A percentile compares a stretch with the other conserved stretches of the same genome.
Evolutionary conservation across 1,284 basidiomycete species (phyloP).

Genomic region (Sporisorium reilianum): DNA sequence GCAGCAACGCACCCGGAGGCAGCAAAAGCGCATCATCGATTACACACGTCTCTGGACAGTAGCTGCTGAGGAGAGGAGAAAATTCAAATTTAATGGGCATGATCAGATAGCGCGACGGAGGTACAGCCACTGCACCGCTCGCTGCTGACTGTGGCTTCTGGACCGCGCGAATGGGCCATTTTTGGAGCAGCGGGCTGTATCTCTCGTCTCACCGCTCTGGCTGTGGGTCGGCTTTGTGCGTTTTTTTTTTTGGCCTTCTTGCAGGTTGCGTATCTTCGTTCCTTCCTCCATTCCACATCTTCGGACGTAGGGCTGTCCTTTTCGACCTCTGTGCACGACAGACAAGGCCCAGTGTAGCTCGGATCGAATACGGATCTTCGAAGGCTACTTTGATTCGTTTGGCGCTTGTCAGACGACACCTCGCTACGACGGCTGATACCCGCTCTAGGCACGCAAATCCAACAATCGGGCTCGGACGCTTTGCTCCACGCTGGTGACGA

Average conservation of each 20-base stretch:
- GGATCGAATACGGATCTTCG: neutral
- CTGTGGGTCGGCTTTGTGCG: conserved; percentile 1
- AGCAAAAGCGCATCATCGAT: conserved; percentile 4
- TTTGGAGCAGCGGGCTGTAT: conserved; percentile 10
- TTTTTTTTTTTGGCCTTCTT: neutral
- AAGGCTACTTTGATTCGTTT: neutral
- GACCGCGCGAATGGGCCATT: conserved; percentile 14
- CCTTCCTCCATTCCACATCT: neutral
- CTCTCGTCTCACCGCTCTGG: conserved; percentile 16
- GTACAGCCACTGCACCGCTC: too few relatives aligned
- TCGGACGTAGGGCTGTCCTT: too few relatives aligned
- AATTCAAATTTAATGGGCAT: neutral
- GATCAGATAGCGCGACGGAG: neutral
- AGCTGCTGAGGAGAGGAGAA: neutral
- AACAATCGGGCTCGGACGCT: neutral
- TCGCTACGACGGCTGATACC: neutral
- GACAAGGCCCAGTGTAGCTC: neutral
- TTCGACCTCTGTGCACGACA: too few relatives aligned
- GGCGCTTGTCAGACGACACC: neutral
- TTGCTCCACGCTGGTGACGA: neutral
- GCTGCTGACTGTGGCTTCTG: neutral
- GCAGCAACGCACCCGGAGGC: neutral
- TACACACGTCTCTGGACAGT: neutral
- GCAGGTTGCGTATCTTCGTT: neutral
- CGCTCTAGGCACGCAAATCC: too few relatives aligned